Base-by-base conservation (phyloP, 225 moss, liverwort and hornwort genomes). In the Bryum argenteum region DNA sequence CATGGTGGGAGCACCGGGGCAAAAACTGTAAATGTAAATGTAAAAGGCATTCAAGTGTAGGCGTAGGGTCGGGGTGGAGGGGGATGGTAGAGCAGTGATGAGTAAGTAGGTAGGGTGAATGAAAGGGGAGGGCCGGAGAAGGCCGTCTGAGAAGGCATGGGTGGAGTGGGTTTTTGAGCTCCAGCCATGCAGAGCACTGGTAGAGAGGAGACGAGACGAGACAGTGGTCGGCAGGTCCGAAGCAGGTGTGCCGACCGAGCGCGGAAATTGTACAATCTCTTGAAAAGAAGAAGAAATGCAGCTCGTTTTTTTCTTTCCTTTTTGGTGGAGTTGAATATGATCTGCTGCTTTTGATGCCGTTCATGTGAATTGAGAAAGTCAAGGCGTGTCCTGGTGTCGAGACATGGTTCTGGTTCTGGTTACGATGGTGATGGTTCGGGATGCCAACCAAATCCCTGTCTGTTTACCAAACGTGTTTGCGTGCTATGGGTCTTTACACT, bases 11-110 rank as follows among this genome's bases (percentile, higher is more conserved):
- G 85, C 81, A 63, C 79, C 74, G 12, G 89, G 90, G 50, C 79
- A 81, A 58, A 87, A 89, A 83, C 70, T 92, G 89, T 95, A 87
- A 88, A 85, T 84, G 63, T 83, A 33, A 33, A 63, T 85, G 87
- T 79, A 77, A 58, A 84, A 72, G n/a, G 87, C 77, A 84, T 74
- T 77, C 41, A 79, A 77, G 50, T 41, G 20, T 77, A 84, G 77
- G 66, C 61, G 64, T 72, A 81, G 77, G 63, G 23, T 37, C 81
- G 77, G 69, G 68, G 65, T 37, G 47, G 64, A 67, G 68, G 62
- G 70, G 63, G 71, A 21, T 18, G 44, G 42, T 38, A 54, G 26
- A 41, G n/a, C 50, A 56, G 6, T 58, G 68, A 53, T 17, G 42
- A 48, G 69, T n/a, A 43, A 41, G 66, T 66, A 73, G 62, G 61